Evolutionary conservation across 2,329 filamentous ascomycete genomes (phyloP), one percentile per base, ranked within the genome.

Genomic region (Epichloe glyceriae): DNA sequence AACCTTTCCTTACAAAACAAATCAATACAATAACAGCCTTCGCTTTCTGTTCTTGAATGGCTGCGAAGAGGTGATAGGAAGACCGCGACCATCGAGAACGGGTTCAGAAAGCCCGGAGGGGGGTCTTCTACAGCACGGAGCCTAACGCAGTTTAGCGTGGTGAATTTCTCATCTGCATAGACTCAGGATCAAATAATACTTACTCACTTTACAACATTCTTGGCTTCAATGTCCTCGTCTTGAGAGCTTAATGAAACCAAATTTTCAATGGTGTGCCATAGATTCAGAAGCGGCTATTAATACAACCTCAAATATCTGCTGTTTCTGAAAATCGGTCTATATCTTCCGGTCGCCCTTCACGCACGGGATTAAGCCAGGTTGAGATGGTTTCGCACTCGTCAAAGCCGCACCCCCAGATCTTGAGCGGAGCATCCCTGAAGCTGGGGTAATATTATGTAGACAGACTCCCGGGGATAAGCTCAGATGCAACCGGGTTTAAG

Each of bases 401-500:
- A 45, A 14, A 45, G 43, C 30, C 43, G 30, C 11, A 19, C 11
- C 10, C 30, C 20, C 30, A 20, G 10, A 35, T 6, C 37, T 19
- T 46, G 17, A 10, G 20, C 34, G 34, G 6, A 37, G 17, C 44
- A 22, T 46, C 17, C 12, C 44, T 8, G 17, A n/a, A 37, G 44
- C 33, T 34, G 33, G 22, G 44, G 8, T 34, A 46, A 7, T 7
- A 14, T 35, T 35, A 11, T 11, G 44, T 46, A 14, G n/a, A 6
- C 5, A 14, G n/a, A 22, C n/a, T 22, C 17, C 33, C 33, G 37
- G 77, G 76, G 1, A 75, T 79, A 54, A 80, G 80, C 49, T 73
- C 71, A 43, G 74, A 71, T 30, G 77, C 77, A 57, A 71, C 67
- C 34, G 77, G 77, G 62, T 80, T 80, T 57, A 80, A 64, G 59